Base-by-base conservation (phyloP, 768 basidiomycete genomes). In the Hysterangium stoloniferum region DNA sequence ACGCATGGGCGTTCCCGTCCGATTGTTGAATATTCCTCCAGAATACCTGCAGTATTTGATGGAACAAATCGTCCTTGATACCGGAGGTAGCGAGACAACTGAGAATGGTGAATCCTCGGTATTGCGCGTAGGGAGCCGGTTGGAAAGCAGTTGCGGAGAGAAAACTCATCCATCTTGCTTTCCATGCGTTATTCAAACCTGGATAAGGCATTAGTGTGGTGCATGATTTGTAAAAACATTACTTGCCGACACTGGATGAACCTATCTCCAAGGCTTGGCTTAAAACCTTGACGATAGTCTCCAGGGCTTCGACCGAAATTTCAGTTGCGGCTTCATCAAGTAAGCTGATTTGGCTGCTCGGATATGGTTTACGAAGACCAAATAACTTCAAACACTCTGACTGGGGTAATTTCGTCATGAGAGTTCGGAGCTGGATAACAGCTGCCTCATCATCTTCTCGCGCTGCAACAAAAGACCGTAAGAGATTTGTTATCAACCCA, bases 21-120 rank as follows among this genome's bases (percentile, higher is more conserved):
- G 82, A 74, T 57, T 82, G 79, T 8, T 66, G 62, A 15, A 95
- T 67, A 0, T 85, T 84, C 0, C 76, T 82, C 56, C 77, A 79
- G 64, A 94, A 81, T 1, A 92, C 88, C 6, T 93, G 86, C 8
- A 94, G 78, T 66, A 95, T 90, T 61, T 96, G 91, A 58, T 94
- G 94, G 47, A 95, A 71, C 56, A 92, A 79, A 61, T 95, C 92
- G 54, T 94, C 93, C 55, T 96, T 93, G 35, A 93, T 84, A 19
- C 91, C 86, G 2, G 84, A 76, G 3, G 77, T 77, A 12, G 87
- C 83, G 13, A 95, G 74, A 15, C 76, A 74, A 3, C 86, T 86
- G 6, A 96, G 75, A 2, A 85, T 80, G 24, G 86, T 77, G 64
- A 94, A 95, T 0, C 89, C 86, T 8, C 89, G 81, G 22, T 84